Percentiles rank a stretch among this genome's conserved stretches.
Conservation (phyloP, 1,139 yeast genomes). For the Diutina rugosa region DNA sequence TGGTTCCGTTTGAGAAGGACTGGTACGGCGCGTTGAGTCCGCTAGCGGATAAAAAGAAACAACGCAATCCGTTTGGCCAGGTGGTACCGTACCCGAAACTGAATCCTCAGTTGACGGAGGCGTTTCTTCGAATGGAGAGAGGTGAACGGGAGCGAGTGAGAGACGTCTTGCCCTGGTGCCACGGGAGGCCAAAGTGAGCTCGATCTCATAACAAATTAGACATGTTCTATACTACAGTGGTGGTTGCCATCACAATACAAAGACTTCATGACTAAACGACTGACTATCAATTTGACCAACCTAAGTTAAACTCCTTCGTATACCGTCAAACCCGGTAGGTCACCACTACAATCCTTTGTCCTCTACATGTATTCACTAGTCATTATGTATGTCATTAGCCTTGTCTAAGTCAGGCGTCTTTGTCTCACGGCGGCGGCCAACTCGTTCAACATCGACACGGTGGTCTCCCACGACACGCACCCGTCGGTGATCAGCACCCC, state of each 20-base stretch:
- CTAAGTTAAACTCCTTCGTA: too few species aligned
- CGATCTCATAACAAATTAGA: too few species aligned
- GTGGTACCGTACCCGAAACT: conserved; percentile 25
- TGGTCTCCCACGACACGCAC: conserved; percentile 87
- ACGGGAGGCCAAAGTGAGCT: background rate
- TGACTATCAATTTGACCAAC: too few species aligned
- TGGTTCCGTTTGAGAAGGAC: conserved; percentile 41
- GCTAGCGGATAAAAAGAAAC: conserved; percentile 25
- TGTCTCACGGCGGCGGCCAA: conserved; percentile 87
- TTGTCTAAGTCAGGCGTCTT: background rate
- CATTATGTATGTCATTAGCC: background rate
- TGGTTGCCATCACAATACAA: background rate
- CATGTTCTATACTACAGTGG: background rate
- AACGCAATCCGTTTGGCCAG: conserved; percentile 51
- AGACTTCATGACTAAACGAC: background rate
- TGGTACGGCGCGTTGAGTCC: conserved; percentile 44
- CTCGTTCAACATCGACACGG: conserved; percentile 65
- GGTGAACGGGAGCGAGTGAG: background rate
- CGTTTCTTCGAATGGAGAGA: background rate
- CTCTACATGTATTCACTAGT: background rate
- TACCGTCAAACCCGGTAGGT: too few species aligned
- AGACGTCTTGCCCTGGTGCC: background rate
- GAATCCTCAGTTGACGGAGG: conserved; percentile 12
- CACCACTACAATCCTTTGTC: too few species aligned
- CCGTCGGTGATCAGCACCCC: conserved; percentile 97